These are phyloP conservation scores for Malassezia brasiliensis DNA, from an alignment of 1,284 basidiomycete genomes.

Conservation along the genomic window DNA sequence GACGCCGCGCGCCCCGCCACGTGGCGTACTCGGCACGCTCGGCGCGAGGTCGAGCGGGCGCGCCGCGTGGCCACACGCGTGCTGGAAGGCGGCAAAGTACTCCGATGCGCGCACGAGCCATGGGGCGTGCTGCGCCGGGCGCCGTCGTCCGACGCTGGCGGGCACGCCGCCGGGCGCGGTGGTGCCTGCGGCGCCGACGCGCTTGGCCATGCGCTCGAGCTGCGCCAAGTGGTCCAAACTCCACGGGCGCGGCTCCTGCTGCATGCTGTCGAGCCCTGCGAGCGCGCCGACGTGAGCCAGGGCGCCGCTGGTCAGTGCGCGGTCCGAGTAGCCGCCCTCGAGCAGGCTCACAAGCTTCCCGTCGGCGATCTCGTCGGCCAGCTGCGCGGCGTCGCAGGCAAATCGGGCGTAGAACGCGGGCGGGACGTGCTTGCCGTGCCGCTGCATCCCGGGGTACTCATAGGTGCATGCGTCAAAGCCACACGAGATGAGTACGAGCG, in stretches of 20 bases:
- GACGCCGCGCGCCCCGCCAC: neutral
- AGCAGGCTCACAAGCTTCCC: constrained; percentile 76
- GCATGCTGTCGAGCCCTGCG: constrained; percentile 1
- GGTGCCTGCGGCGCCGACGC: constrained; percentile 19
- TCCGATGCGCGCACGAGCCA: constrained; percentile 26
- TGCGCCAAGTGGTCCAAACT: constrained; percentile 27
- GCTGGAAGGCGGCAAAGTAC: constrained; percentile 32
- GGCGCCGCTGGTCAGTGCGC: constrained; percentile 59
- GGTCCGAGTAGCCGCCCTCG: constrained; percentile 89
- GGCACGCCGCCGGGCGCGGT: neutral
- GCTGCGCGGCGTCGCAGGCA: constrained; percentile 60
- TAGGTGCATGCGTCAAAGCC: constrained; percentile 92
- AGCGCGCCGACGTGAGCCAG: constrained; percentile 36
- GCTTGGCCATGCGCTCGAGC: constrained; percentile 33
- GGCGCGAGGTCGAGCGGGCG: constrained; percentile 1
- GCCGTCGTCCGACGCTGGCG: constrained; percentile 21
- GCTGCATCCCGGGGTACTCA: constrained; percentile 80
- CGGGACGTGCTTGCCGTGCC: constrained; percentile 83
- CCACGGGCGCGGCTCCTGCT: constrained; percentile 1
- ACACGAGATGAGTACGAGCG: constrained; percentile 56
- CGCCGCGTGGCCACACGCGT: constrained; percentile 20
- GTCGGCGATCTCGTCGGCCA: constrained; percentile 60
- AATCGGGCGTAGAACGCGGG: constrained; percentile 77
- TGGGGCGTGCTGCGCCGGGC: constrained; percentile 21
- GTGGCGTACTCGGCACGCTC: constrained; percentile 5